These are phyloP conservation scores for Phtheirospermum japonicum DNA, from an alignment of 257 asterid genomes.

Conservation along the genomic window DNA sequence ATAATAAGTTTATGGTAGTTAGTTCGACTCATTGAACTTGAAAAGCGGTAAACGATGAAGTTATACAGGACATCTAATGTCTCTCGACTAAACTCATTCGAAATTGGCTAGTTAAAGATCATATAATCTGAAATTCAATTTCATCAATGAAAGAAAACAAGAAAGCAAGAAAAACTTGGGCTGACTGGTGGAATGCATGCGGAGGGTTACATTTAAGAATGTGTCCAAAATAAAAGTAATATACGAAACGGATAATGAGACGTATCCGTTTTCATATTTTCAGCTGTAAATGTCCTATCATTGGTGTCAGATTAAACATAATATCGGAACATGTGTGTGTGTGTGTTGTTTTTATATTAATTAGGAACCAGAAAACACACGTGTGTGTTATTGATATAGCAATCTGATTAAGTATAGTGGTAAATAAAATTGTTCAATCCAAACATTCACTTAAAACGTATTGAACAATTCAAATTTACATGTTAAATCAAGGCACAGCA, in stretches of 20 bases:
- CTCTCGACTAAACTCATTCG: neutral
- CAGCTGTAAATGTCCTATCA: neutral
- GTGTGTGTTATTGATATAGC: neutral
- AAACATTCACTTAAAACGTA: slow-evolving; percentile 9
- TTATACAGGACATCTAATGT: neutral
- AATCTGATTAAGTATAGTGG: neutral
- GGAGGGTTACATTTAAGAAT: neutral
- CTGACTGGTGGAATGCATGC: neutral
- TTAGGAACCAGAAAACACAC: neutral
- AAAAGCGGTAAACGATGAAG: neutral
- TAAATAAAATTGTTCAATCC: neutral
- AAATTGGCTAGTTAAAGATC: neutral
- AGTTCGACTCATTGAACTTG: neutral
- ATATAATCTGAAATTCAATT: neutral
- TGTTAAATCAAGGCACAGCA: slow-evolving; percentile 20
- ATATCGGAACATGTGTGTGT: neutral
- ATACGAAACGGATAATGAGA: neutral
- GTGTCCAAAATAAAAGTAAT: neutral
- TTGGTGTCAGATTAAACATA: neutral
- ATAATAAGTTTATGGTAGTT: neutral
- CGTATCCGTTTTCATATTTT: neutral
- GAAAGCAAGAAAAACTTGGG: neutral
- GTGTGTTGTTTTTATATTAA: too few relatives aligned
- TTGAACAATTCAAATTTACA: neutral
- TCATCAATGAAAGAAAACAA: neutral